A percentile compares a stretch with the other conserved stretches of the same genome.
Evolutionary conservation across 129 eudicot genomes (phyloP).

Genomic region (Centrapalus pauciflorus): DNA sequence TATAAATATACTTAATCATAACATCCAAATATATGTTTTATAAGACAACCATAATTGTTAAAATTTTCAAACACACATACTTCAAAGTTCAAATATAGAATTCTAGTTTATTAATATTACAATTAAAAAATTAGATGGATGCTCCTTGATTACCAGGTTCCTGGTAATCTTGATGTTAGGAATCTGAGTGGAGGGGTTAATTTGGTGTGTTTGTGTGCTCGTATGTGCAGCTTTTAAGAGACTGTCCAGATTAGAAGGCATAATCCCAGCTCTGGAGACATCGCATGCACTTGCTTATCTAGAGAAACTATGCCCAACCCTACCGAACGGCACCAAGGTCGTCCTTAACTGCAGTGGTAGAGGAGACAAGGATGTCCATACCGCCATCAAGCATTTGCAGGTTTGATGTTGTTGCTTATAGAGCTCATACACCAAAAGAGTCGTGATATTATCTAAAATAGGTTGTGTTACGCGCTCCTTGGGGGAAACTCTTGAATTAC

Average conservation of each 20-base stretch:
- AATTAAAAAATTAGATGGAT: too few relatives aligned
- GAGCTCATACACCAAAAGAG: constrained; percentile 1
- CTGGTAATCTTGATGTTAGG: too few relatives aligned
- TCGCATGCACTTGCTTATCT: constrained; percentile 83
- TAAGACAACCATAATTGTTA: too few relatives aligned
- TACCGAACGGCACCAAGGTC: constrained; percentile 68
- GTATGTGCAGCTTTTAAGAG: constrained; percentile 67
- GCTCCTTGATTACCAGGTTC: too few relatives aligned
- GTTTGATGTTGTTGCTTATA: constrained; percentile 20
- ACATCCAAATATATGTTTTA: too few relatives aligned
- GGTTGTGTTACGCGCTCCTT: neutral
- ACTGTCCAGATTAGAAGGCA: constrained; percentile 75
- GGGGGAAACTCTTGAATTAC: neutral
- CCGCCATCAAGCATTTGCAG: constrained; percentile 70
- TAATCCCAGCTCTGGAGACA: constrained; percentile 84
- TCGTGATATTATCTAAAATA: neutral
- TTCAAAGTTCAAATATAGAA: too few relatives aligned
- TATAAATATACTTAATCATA: too few relatives aligned
- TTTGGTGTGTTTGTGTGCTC: neutral
- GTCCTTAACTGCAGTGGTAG: constrained; percentile 92
- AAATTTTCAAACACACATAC: too few relatives aligned
- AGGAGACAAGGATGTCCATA: constrained; percentile 91
- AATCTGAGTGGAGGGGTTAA: too few relatives aligned
- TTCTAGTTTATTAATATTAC: too few relatives aligned
- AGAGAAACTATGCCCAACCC: constrained; percentile 83